Evolutionary conservation across 108 stramenopile genomes (phyloP).

Genomic region (Parietichytrium sp.): DNA sequence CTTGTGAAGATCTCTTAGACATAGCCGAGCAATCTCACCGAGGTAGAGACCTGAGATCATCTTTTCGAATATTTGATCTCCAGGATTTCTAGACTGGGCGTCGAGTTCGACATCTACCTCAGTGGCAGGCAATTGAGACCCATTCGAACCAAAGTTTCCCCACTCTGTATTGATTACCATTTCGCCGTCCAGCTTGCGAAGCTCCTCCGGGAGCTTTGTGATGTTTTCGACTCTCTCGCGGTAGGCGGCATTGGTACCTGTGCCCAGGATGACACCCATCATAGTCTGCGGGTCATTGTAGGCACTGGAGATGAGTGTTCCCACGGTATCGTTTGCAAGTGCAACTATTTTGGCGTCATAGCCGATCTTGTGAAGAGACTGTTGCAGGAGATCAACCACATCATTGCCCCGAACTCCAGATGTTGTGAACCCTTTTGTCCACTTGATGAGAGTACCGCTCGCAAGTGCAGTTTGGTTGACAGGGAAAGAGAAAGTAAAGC

Average conservation of each 20-base stretch:
- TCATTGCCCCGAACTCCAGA: constrained; percentile 21
- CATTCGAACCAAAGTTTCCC: constrained; percentile 35
- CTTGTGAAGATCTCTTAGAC: neutral
- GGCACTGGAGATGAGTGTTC: constrained; percentile 26
- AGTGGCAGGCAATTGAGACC: neutral
- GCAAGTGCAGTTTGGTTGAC: constrained; percentile 1
- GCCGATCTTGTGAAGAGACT: neutral
- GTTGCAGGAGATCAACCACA: neutral
- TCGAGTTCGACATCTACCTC: constrained; percentile 16
- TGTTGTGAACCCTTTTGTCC: constrained; percentile 38
- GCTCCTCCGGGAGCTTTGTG: constrained; percentile 34
- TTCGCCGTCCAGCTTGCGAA: constrained; percentile 13
- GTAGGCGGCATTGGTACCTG: constrained; percentile 47
- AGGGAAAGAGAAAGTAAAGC: constrained; percentile 45
- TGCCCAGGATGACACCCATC: constrained; percentile 43
- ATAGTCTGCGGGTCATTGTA: constrained; percentile 20
- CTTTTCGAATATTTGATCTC: constrained; percentile 41
- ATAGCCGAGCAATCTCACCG: neutral
- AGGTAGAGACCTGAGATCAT: constrained; percentile 44
- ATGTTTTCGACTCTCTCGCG: constrained; percentile 37
- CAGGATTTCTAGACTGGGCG: neutral
- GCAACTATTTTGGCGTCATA: constrained; percentile 14
- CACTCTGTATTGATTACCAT: constrained; percentile 44
- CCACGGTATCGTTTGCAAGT: constrained; percentile 40
- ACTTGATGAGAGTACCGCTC: constrained; percentile 23